Evolutionary conservation across 2,329 filamentous ascomycete genomes (phyloP).

Genomic region (Sclerotinia glacialis): DNA sequence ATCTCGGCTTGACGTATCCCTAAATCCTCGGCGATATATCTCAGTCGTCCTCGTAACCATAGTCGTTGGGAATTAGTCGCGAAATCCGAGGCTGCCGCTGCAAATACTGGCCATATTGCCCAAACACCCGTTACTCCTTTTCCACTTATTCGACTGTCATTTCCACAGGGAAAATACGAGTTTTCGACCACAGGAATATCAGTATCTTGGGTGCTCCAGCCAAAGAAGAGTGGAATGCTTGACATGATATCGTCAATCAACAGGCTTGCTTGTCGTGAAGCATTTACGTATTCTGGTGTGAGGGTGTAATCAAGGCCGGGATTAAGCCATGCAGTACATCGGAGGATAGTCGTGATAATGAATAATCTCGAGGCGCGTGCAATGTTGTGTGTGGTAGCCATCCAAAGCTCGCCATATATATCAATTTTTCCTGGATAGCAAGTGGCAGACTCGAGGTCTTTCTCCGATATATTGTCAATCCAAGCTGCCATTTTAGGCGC

Average conservation of each 20-base stretch:
- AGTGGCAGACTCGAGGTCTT: neutral
- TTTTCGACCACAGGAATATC: constrained; percentile 32
- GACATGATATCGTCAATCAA: constrained; percentile 58
- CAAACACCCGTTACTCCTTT: constrained; percentile 30
- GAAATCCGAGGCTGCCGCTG: constrained; percentile 32
- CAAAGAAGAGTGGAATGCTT: constrained; percentile 58
- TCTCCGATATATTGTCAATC: constrained; percentile 42
- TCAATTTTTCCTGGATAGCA: constrained; percentile 55
- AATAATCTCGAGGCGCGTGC: constrained; percentile 53
- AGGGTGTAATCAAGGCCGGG: constrained; percentile 59
- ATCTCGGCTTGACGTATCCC: constrained; percentile 33
- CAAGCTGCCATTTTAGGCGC: constrained; percentile 51
- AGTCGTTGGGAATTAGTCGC: constrained; percentile 27
- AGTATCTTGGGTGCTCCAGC: constrained; percentile 42
- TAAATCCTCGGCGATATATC: constrained; percentile 30
- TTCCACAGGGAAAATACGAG: constrained; percentile 53
- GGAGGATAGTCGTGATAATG: constrained; percentile 53
- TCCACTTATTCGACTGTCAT: constrained; percentile 33
- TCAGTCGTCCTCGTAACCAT: constrained; percentile 30
- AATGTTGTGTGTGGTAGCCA: constrained; percentile 56
- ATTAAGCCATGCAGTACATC: constrained; percentile 58
- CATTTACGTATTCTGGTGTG: constrained; percentile 57
- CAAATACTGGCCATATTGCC: constrained; percentile 33
- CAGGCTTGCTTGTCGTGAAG: constrained; percentile 49
- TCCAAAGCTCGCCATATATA: constrained; percentile 57